Evolutionary conservation across 2,329 filamentous ascomycete species (phyloP).

Genomic region (Arthrocladium fulminans): DNA sequence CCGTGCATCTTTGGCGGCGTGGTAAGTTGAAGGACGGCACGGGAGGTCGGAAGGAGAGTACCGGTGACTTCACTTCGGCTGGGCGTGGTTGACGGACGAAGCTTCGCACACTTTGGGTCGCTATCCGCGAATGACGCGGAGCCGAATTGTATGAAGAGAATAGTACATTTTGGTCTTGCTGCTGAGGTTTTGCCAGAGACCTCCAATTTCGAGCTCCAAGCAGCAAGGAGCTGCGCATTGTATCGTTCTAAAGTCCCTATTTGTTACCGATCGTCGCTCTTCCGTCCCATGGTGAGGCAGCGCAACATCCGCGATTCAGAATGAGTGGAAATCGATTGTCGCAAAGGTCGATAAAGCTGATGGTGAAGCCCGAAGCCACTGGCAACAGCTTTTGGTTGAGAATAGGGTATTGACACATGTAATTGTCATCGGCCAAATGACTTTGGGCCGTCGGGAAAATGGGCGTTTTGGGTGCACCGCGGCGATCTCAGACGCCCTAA

Average conservation of each 20-base stretch:
- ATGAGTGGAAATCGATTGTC: not conserved
- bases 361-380: not conserved
- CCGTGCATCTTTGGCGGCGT: not conserved
- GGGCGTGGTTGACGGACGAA: not conserved
- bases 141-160: conserved; percentile 22
- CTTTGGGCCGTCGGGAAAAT: not conserved
- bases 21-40: not conserved
- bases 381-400: not conserved
- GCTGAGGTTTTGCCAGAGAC: conserved; percentile 15
- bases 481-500: not conserved
- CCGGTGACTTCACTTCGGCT: not conserved
- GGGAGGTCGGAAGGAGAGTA: not conserved
- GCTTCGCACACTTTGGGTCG: conserved; percentile 3
- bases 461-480: not conserved
- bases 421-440: not conserved
- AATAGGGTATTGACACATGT: not conserved
- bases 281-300: not conserved
- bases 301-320: not conserved
- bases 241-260: conserved; percentile 10
- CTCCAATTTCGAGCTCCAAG: conserved; percentile 24
- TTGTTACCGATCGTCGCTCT: not conserved
- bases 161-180: conserved; percentile 21
- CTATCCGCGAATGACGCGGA: conserved; percentile 22
- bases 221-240: conserved; percentile 36
- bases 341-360: not conserved